These are phyloP conservation scores for Saturnispora serradocipensis DNA, from an alignment of 805 yeast species.

Conservation along the genomic window DNA sequence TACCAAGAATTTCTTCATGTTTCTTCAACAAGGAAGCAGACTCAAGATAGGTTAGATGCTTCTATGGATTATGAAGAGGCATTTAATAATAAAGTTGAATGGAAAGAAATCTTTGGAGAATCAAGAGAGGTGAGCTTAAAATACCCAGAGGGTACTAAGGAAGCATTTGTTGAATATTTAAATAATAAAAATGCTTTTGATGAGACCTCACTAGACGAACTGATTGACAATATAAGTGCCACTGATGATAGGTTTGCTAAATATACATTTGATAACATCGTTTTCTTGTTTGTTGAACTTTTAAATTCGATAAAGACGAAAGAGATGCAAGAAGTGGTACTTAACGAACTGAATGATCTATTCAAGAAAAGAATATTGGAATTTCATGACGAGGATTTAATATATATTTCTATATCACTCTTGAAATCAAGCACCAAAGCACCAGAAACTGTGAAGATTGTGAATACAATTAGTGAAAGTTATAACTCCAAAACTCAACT, in stretches of 20 bases:
- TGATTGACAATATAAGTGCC: neutral
- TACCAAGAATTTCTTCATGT: neutral
- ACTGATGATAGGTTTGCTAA: constrained; percentile 4
- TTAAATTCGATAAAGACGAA: neutral
- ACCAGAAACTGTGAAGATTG: neutral
- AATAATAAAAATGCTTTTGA: neutral
- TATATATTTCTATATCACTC: neutral
- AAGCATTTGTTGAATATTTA: neutral
- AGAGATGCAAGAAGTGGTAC: neutral
- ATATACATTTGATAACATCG: constrained; percentile 9
- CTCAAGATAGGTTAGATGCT: neutral
- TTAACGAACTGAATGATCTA: constrained; percentile 4
- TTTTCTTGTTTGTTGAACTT: constrained; percentile 6
- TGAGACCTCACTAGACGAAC: neutral
- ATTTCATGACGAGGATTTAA: constrained; percentile 11
- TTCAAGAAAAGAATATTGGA: constrained; percentile 9
- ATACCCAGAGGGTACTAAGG: constrained; percentile 4
- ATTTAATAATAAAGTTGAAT: neutral
- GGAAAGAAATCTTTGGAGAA: neutral
- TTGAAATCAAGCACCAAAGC: neutral
- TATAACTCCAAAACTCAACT: constrained; percentile 1
- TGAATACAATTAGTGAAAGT: neutral
- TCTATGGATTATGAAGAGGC: constrained; percentile 1
- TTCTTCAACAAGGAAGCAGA: neutral
- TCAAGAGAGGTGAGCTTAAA: neutral